Percentiles rank a stretch among this genome's conserved stretches.
Evolutionary conservation across 768 basidiomycete genomes (phyloP).

Genomic region (Collybiopsis luxurians): DNA sequence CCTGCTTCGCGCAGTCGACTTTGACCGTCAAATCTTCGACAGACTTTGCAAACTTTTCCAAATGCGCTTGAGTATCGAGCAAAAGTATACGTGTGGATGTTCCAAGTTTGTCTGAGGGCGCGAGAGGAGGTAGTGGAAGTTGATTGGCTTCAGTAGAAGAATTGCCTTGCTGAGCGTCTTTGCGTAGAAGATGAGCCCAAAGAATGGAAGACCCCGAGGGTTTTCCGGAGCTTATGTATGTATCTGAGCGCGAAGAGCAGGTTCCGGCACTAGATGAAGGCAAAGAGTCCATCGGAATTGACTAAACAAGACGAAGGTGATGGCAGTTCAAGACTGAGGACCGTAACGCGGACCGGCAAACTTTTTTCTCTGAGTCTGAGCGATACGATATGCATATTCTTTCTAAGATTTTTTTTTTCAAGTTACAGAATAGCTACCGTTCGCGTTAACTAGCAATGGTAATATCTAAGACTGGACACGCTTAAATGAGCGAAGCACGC

Average conservation of each 20-base stretch:
- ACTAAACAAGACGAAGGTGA: no score
- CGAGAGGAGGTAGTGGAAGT: constrained; percentile 34
- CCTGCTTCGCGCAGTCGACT: constrained; percentile 50
- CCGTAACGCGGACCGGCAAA: no score
- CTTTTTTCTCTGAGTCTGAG: no score
- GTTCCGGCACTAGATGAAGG: constrained; percentile 2
- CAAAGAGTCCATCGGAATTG: not conserved
- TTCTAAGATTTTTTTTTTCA: no score
- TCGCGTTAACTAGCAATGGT: no score
- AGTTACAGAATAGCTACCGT: no score
- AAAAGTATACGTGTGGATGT: constrained; percentile 72
- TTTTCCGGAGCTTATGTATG: not conserved
- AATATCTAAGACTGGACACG: no score
- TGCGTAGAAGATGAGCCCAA: constrained; percentile 58
- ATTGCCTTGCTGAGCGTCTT: constrained; percentile 25
- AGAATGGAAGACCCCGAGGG: constrained; percentile 13
- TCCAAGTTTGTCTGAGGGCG: constrained; percentile 60
- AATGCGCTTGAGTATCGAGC: constrained; percentile 69
- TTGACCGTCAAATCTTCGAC: constrained; percentile 50
- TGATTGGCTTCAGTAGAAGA: constrained; percentile 8
- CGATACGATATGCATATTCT: no score
- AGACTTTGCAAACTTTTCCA: constrained; percentile 62
- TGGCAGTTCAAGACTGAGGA: no score
- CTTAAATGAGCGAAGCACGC: no score
- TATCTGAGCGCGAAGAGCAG: not conserved